phyloP scores from a whole-genome alignment of 768 basidiomycete genomes.

The Psilocybe sp. region DNA sequence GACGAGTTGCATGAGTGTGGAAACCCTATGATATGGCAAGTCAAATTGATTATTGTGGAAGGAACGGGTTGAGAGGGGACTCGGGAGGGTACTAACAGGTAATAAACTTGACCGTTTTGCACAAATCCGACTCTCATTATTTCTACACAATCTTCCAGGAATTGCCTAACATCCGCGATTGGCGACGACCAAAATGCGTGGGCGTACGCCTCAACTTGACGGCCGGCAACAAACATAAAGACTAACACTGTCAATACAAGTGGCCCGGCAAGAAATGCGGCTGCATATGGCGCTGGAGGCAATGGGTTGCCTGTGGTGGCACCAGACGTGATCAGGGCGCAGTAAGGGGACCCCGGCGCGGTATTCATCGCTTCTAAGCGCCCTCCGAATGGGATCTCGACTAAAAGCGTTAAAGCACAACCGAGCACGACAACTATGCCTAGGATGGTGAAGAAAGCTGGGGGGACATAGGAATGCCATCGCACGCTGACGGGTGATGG shows the following conservation, averaged over 20 bases:
- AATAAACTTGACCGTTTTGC: slow-evolving; percentile 6
- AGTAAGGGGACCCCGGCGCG: too few species aligned
- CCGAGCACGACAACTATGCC: slow-evolving; percentile 1
- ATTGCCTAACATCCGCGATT: slow-evolving; percentile 1
- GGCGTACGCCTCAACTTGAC: slow-evolving; percentile 1
- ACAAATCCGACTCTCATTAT: slow-evolving; percentile 6
- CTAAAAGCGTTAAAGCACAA: not conserved
- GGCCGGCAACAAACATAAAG: slow-evolving; percentile 10
- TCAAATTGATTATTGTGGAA: not conserved
- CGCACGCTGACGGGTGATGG: not conserved
- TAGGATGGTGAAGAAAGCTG: slow-evolving; percentile 3
- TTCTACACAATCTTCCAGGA: slow-evolving; percentile 5
- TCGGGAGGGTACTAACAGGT: slow-evolving; percentile 10
- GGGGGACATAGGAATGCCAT: slow-evolving; percentile 5
- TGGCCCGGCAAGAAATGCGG: slow-evolving; percentile 4
- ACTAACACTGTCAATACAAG: slow-evolving; percentile 8
- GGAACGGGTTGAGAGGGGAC: not conserved
- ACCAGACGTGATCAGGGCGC: not conserved
- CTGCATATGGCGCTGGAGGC: slow-evolving; percentile 4
- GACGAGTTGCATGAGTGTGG: slow-evolving; percentile 10
- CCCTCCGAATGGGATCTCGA: slow-evolving; percentile 1
- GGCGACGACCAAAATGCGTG: slow-evolving; percentile 1
- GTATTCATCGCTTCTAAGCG: not conserved
- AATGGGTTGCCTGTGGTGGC: not conserved
- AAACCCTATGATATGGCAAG: not conserved